Evolutionary conservation across 805 yeast species (phyloP).

Genomic region (Candida incommunis): DNA sequence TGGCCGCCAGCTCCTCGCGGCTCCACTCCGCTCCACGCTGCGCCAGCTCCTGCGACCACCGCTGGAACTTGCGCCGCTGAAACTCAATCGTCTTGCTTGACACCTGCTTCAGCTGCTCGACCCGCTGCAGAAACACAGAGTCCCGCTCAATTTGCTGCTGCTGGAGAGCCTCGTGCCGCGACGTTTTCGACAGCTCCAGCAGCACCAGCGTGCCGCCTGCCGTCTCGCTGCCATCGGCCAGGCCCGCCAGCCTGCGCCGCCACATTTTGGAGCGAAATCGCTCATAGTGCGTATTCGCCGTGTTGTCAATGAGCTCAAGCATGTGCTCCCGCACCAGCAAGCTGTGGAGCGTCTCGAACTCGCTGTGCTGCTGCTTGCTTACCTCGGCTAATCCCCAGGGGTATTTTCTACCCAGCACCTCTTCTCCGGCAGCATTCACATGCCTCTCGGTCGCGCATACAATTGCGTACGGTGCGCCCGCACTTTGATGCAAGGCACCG

Average conservation of each 20-base stretch:
- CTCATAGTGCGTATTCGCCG: conserved; percentile 73
- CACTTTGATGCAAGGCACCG: conserved; percentile 56
- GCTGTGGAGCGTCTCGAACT: conserved; percentile 68
- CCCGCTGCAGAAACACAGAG: conserved; percentile 8
- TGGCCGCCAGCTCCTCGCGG: too few relatives aligned
- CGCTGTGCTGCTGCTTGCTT: conserved; percentile 76
- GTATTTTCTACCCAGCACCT: conserved; percentile 67
- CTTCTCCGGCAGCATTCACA: conserved; percentile 46
- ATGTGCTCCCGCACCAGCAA: conserved; percentile 68
- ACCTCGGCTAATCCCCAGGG: conserved; percentile 89
- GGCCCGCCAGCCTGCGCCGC: too few relatives aligned
- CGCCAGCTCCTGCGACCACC: conserved; percentile 73
- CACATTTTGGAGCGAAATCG: conserved; percentile 35
- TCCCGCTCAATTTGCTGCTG: conserved; percentile 6
- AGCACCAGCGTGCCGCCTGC: conserved; percentile 7
- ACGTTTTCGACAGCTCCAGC: conserved; percentile 5
- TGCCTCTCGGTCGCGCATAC: conserved; percentile 49
- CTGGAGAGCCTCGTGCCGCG: conserved; percentile 6
- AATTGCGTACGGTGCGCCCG: conserved; percentile 63
- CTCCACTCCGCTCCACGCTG: background rate
- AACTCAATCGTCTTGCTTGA: conserved; percentile 79
- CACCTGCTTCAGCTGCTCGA: conserved; percentile 26
- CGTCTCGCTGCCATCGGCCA: too few relatives aligned
- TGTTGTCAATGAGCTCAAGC: conserved; percentile 66
- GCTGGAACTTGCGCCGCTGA: conserved; percentile 82